Evolutionary conservation across 805 yeast genomes (phyloP).

Genomic region (Yamadazyma laniorum): DNA sequence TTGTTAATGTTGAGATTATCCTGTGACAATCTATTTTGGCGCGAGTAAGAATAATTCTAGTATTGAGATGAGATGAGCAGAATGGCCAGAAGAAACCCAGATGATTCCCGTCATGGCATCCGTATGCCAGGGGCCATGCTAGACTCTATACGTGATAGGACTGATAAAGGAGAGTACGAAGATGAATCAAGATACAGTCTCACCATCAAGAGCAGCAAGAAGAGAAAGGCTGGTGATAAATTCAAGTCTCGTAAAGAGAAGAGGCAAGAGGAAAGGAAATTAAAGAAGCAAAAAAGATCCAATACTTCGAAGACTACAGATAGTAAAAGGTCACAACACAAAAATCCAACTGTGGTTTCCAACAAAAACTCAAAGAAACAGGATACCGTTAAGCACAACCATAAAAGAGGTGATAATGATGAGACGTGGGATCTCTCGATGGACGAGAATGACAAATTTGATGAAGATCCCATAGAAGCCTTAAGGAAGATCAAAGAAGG

Average conservation of each 20-base stretch:
- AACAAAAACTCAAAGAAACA: neutral
- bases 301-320: neutral
- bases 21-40: no score
- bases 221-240: conserved; percentile 15
- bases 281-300: conserved; percentile 30
- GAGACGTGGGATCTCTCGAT: no score
- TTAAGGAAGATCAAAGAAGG: conserved; percentile 16
- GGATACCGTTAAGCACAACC: neutral
- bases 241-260: conserved; percentile 29
- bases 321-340: neutral
- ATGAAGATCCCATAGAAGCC: conserved; percentile 13
- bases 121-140: conserved; percentile 54
- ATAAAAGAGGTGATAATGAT: neutral
- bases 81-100: conserved; percentile 18
- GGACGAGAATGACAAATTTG: conserved; percentile 6
- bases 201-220: conserved; percentile 6
- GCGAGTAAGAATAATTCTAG: neutral
- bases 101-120: conserved; percentile 33
- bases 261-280: conserved; percentile 32
- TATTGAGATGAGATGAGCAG: conserved; percentile 6
- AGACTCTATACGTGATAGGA: conserved; percentile 45
- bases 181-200: conserved; percentile 23
- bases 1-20: neutral
- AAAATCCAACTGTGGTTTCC: neutral
- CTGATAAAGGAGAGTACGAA: conserved; percentile 44